Base-by-base conservation (phyloP, 2,329 filamentous ascomycete species). In the Nannizziopsis arthrosporioides region DNA sequence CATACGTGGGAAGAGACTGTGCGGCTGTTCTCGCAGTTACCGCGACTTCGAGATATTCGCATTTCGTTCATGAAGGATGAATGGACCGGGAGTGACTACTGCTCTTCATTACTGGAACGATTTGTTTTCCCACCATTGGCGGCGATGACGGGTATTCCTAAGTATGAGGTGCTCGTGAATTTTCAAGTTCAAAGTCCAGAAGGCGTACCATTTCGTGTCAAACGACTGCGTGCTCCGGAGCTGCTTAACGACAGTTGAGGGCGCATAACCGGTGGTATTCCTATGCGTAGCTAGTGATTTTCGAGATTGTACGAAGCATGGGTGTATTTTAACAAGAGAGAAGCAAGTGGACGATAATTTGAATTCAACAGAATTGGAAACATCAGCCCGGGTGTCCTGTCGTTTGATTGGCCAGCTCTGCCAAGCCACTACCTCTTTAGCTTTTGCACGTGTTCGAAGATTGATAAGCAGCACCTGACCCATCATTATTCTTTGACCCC, bases 11-110 rank as follows among this genome's bases (percentile, higher is more conserved):
- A 11, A 4, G 42, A 40, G 32, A 36, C 17, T 4, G 42, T 44
- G 9, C 31, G 14, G 22, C 37, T 34, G 27, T 17, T 49, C 12
- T 8, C 42, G 5, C 32, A 31, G 27, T 32, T 49, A 7, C 47
- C 41, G 27, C 35, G 34, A 15, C 47, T 49, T 18, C 41, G 42
- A 14, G 19, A 49, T 36, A 31, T 49, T 8, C 47, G 42, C 1
- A 37, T 49, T n/a, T 44, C 47, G 14, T 49, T 49, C 15, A 30
- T 49, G 18, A 49, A 49, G 32, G 47, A 45, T 12, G 37, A 39
- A 15, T 31, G 32, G 47, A 49, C 47, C 5, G 47, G 47, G 2
- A 42, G 37, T 30, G 41, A 41, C 19, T 49, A 44, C 15, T 44
- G 47, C 32, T 42, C 35, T 12, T 27, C 44, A 10, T 17, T 49